phyloP scores from a whole-genome alignment of 306 rosid genomes.

The Macrotyloma uniflorum region DNA sequence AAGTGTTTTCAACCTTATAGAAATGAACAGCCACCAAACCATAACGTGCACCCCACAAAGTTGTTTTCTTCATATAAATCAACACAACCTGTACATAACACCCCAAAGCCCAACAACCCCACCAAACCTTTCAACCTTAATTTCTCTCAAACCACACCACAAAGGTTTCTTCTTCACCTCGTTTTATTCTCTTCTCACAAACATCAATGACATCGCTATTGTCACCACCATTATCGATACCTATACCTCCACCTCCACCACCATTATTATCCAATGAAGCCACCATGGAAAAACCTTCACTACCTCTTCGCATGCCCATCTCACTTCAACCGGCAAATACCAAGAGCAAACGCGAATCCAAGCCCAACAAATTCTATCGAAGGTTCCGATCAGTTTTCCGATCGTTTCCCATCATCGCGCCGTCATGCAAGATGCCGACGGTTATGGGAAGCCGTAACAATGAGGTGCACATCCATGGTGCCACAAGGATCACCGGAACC shows the following conservation, averaged over 20 bases:
- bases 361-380: conserved; percentile 44
- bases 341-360: conserved; percentile 41
- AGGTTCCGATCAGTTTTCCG: conserved; percentile 60
- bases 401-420: conserved; percentile 71
- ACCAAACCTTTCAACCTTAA: conserved; percentile 20
- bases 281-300: not conserved
- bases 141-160: conserved; percentile 10
- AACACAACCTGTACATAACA: conserved; percentile 18
- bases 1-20: conserved; percentile 13
- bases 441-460: conserved; percentile 29
- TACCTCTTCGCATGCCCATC: conserved; percentile 10
- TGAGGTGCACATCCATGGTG: conserved; percentile 60
- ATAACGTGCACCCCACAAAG: conserved; percentile 47
- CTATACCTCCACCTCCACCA: not conserved
- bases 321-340: conserved; percentile 69
- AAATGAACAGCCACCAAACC: conserved; percentile 20
- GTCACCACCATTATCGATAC: not conserved
- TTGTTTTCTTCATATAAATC: conserved; percentile 30
- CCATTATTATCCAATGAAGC: not conserved
- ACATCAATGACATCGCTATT: conserved; percentile 7
- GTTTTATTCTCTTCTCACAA: not conserved
- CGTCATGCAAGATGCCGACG: conserved; percentile 59
- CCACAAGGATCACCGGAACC: conserved; percentile 71
- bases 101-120: not conserved
- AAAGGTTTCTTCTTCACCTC: not conserved